These are phyloP conservation scores for Eucalyptus regnans DNA, from an alignment of 345 rosid genomes.

Conservation along the genomic window DNA sequence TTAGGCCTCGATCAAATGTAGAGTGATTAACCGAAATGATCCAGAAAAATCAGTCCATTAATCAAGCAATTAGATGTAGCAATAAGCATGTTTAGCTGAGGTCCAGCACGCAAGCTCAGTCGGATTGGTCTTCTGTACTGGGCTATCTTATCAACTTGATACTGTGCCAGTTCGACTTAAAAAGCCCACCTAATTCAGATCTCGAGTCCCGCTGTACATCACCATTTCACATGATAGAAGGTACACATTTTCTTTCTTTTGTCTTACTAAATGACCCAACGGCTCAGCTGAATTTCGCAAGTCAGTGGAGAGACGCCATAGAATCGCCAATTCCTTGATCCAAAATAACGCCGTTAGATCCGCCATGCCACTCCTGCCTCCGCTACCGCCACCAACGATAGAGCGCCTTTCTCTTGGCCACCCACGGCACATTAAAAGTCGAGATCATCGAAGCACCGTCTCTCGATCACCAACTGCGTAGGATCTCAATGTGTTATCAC, in stretches of 20 bases:
- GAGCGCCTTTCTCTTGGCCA: too few species aligned
- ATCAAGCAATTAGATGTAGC: not conserved
- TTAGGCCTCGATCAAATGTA: not conserved
- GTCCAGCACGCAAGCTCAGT: not conserved
- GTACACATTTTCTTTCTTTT: fast-evolving
- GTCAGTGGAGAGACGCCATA: not conserved
- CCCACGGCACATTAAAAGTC: too few species aligned
- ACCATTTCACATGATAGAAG: not conserved
- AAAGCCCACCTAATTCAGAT: not conserved
- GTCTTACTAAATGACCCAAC: not conserved
- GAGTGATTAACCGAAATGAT: not conserved
- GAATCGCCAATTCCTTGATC: not conserved
- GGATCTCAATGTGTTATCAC: too few species aligned
- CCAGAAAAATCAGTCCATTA: not conserved
- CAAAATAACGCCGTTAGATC: not conserved
- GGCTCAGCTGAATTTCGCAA: not conserved
- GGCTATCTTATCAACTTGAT: not conserved
- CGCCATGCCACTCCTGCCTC: too few species aligned
- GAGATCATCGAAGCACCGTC: too few species aligned
- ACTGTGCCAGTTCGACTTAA: not conserved
- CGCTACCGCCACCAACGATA: too few species aligned
- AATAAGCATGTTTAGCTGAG: not conserved
- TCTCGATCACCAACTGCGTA: too few species aligned
- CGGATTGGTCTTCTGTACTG: not conserved
- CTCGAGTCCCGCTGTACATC: not conserved